Percentiles rank a stretch among this genome's conserved stretches.
These are phyloP conservation scores for Trichosporon sp. DNA, from an alignment of 1,284 basidiomycete genomes.

Conservation along the genomic window DNA sequence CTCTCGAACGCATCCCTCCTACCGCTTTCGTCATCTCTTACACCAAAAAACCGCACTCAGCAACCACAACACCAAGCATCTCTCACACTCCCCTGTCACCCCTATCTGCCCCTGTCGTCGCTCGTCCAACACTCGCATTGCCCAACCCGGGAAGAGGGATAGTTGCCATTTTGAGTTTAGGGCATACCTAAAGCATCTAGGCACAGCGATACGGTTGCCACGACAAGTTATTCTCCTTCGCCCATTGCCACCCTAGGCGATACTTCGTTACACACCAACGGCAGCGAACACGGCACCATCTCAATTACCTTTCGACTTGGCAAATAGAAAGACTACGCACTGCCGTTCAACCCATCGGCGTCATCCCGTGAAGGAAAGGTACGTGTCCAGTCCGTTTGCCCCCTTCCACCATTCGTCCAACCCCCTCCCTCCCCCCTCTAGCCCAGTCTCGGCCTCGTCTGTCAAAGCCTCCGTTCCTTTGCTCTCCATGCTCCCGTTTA, in stretches of 20 bases:
- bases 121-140: constrained; percentile 1
- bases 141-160: constrained; percentile 19
- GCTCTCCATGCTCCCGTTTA: not conserved
- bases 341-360: constrained; percentile 12
- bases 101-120: constrained; percentile 11
- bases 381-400: not conserved
- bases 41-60: not conserved
- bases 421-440: not conserved
- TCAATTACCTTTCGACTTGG: not conserved
- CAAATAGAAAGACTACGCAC: constrained; percentile 2
- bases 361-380: constrained; percentile 16
- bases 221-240: constrained; percentile 7
- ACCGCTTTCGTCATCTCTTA: constrained; percentile 4
- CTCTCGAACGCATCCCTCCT: constrained; percentile 12
- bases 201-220: constrained; percentile 16
- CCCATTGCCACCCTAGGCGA: constrained; percentile 7
- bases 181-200: constrained; percentile 17
- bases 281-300: constrained; percentile 5
- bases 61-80: not conserved
- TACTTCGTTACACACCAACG: constrained; percentile 17
- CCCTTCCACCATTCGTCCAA: not conserved
- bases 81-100: constrained; percentile 8
- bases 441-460: not conserved
- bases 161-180: constrained; percentile 20
- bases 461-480: not conserved